phyloP scores from a whole-genome alignment of 257 asterid species.

The Solanum appendiculatum region DNA sequence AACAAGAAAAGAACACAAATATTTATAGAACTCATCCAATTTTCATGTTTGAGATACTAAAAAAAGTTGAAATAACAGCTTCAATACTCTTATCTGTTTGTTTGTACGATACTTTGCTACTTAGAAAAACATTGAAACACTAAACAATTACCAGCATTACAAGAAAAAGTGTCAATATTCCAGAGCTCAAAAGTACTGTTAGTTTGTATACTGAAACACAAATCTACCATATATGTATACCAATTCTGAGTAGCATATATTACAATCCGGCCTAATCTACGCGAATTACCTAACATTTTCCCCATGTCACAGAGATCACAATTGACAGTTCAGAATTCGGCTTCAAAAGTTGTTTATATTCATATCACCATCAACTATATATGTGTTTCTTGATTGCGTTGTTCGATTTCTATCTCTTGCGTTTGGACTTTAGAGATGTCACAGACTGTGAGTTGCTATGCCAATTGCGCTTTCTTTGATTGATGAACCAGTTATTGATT shows the following conservation, averaged over 20 bases:
- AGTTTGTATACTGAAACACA: slow-evolving; percentile 14
- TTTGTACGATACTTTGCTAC: background rate
- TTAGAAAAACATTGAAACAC: background rate
- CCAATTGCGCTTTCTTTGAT: slow-evolving; percentile 95
- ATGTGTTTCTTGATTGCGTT: background rate
- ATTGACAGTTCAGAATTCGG: background rate
- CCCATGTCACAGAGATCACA: background rate
- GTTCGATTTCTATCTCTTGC: slow-evolving; percentile 46
- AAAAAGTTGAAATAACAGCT: background rate
- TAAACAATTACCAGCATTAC: background rate
- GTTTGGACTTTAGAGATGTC: slow-evolving; percentile 86
- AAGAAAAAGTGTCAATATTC: background rate
- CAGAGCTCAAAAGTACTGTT: slow-evolving; percentile 12
- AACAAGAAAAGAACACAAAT: background rate
- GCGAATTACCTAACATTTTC: background rate
- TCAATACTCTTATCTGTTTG: background rate
- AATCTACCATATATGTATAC: slow-evolving; percentile 13
- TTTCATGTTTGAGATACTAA: background rate
- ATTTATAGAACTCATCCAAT: background rate
- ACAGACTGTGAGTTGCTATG: slow-evolving; percentile 76
- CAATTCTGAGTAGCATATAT: slow-evolving; percentile 6
- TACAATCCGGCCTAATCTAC: slow-evolving; percentile 10
- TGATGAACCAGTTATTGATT: slow-evolving; percentile 95
- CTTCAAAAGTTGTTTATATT: background rate
- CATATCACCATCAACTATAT: background rate